Conservation (phyloP, 1,139 yeast genomes). For the Fermentozyma sake region DNA sequence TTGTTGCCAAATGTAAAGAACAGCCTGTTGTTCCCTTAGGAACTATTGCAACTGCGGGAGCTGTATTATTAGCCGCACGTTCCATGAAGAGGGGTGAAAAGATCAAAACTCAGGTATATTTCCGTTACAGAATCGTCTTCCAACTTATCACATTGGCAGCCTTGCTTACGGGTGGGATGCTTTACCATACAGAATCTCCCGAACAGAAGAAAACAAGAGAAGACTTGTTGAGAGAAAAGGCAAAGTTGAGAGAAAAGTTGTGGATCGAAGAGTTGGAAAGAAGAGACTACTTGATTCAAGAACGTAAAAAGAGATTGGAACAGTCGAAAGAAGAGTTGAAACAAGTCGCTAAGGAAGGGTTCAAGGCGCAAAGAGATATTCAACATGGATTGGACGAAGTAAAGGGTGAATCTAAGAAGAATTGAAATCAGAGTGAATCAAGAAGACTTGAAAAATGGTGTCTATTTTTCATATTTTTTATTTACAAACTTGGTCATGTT, state of each 20-base stretch:
- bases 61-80: slow-evolving; percentile 73
- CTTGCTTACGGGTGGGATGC: slow-evolving; percentile 70
- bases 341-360: slow-evolving; percentile 40
- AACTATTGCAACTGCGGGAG: slow-evolving; percentile 71
- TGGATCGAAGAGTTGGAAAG: slow-evolving; percentile 92
- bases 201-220: slow-evolving; percentile 50
- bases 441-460: slow-evolving; percentile 1
- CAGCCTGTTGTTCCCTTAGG: slow-evolving; percentile 85
- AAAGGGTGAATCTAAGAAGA: slow-evolving; percentile 1
- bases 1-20: slow-evolving; percentile 45
- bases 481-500: too few species aligned
- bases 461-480: too few species aligned
- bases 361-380: slow-evolving; percentile 15
- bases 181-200: slow-evolving; percentile 46
- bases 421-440: not conserved
- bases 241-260: slow-evolving; percentile 74
- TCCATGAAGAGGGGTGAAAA: slow-evolving; percentile 72
- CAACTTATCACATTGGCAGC: slow-evolving; percentile 83
- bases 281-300: slow-evolving; percentile 70
- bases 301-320: slow-evolving; percentile 48
- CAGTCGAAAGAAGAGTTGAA: slow-evolving; percentile 36
- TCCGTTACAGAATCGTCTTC: slow-evolving; percentile 83
- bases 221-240: slow-evolving; percentile 64
- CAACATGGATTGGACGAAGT: slow-evolving; percentile 1
- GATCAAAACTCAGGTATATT: slow-evolving; percentile 75